Evolutionary conservation across 179 eudicot genomes (phyloP), one percentile per base, ranked within the genome.

Genomic region (Vitellaria paradoxa): DNA sequence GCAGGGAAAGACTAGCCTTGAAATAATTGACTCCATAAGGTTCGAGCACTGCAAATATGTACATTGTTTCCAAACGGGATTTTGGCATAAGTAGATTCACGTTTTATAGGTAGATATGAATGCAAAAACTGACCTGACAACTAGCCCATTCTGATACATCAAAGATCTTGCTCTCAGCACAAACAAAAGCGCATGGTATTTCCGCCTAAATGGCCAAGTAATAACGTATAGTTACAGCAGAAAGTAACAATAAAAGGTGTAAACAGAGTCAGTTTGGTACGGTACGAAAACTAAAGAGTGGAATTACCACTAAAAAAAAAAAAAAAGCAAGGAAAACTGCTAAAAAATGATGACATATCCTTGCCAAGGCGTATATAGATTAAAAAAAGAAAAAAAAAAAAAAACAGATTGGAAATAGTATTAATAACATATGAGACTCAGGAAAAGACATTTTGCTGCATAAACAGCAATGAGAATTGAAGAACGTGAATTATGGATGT

Each of bases 121-220:
- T 12, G 8, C 12, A n/a, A 12, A 6, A 59, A 79, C 83, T 64
- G 26, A 81, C 83, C 83, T 81, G 83, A 40, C 83, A 93, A 79
- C 91, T 93, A 26, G 99, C 97, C 98, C 99, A 96, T 82, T 93
- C 99, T 12, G 98, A 96, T 55, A 93, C 98, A 78, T 93, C 96
- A 80, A 96, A 93, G 26, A 96, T 89, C 90, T 88, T 93, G 90
- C 96, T 92, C 88, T 93, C 98, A 68, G 98, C 97, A 82, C 99
- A 92, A 64, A 96, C 99, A 83, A 96, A 96, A 78, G 98, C 99
- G 60, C 99, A 96, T 46, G 99, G 98, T 72, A 96, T 94, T 84
- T 94, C 98, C 77, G 88, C 87, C 97, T 93, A 88, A 49, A 76
- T 63, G 65, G 73, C 76, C 79, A 72, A 72, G 24, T 76, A 63